Evolutionary conservation across 805 yeast genomes (phyloP), one percentile per base, ranked within the genome.

Genomic region (Nakazawaea anatomiae): DNA sequence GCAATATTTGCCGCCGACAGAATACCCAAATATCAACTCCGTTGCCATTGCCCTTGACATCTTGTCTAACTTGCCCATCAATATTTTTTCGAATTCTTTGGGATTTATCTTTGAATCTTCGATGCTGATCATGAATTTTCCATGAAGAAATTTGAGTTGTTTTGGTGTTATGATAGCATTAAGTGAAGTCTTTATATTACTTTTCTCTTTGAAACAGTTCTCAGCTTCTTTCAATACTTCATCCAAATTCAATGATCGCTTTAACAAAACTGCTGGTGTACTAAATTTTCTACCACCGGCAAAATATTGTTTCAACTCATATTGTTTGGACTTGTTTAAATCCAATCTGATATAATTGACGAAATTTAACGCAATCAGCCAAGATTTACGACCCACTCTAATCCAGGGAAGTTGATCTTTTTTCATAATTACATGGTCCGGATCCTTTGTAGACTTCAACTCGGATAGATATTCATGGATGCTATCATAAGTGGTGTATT

Each of bases 1-100:
- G 4, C 65, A 53, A 39, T 58, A 54, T 2, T 58, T 54, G 7
- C 67, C 61, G 1, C 67, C 60, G 8, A 64, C 58, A 1, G 65
- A 60, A 47, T 58, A 65, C 1, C 60, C 67, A 50, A 63, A 67
- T 6, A 67, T 67, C 48, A 67, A 44, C 29, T 60, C 53, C 10
- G 64, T 57, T 3, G 71, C 72, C 6, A 51, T 55, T 11, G 54
- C 46, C 43, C 59, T 65, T 6, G 61, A 52, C 50, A 66, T 38
- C 4, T 36, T 27, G 1, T 34, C 14, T 6, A 67, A 40, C 39
- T 54, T 55, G 6, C 45, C 31, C 5, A 56, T 50, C 12, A 65
- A 52, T 5, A 48, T 45, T 3, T 25, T 25, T 4, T 35, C 39
- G 46, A 65, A 64, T 27, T 47, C 54, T 1, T 39, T 54, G 12